phyloP scores from a whole-genome alignment of 2,329 filamentous ascomycete genomes.

The Epichloe coenophiala region DNA sequence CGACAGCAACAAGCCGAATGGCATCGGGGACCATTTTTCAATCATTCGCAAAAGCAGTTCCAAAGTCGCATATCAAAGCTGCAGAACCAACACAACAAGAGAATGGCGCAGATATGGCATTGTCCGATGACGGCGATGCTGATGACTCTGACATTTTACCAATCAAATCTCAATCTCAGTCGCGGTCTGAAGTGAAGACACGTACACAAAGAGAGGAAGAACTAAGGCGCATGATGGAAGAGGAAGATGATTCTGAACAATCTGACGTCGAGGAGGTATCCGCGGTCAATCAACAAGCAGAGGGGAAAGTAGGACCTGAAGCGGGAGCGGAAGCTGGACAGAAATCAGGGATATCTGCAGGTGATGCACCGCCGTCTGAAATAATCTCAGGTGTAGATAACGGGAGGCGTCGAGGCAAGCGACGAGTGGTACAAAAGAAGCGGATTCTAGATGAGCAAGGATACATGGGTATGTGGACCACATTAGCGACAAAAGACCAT shows the following conservation, averaged over 20 bases:
- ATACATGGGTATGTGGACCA: conserved; percentile 58
- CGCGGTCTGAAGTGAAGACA: conserved; percentile 15
- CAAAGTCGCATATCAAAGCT: conserved; percentile 27
- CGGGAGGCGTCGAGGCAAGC: conserved; percentile 60
- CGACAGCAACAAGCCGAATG: conserved; percentile 37
- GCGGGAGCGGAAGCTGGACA: conserved; percentile 20
- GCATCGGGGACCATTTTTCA: conserved; percentile 56
- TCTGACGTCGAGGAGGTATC: conserved; percentile 24
- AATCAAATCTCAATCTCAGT: conserved; percentile 12
- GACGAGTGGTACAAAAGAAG: conserved; percentile 78
- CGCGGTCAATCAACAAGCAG: conserved; percentile 25
- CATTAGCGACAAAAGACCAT: neutral
- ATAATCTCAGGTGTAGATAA: conserved; percentile 37
- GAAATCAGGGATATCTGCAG: conserved; percentile 18
- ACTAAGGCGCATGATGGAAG: conserved; percentile 31
- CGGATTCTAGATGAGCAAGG: conserved; percentile 79
- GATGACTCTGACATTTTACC: conserved; percentile 22
- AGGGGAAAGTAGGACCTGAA: conserved; percentile 19
- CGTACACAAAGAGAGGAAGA: conserved; percentile 25
- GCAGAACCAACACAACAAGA: conserved; percentile 27
- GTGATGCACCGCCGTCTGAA: conserved; percentile 34
- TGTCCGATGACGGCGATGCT: conserved; percentile 28
- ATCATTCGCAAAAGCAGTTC: conserved; percentile 55
- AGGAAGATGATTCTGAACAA: conserved; percentile 42
- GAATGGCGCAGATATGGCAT: conserved; percentile 17